Conservation (phyloP, 805 yeast species). For the Debaryomyces tyrocola region DNA sequence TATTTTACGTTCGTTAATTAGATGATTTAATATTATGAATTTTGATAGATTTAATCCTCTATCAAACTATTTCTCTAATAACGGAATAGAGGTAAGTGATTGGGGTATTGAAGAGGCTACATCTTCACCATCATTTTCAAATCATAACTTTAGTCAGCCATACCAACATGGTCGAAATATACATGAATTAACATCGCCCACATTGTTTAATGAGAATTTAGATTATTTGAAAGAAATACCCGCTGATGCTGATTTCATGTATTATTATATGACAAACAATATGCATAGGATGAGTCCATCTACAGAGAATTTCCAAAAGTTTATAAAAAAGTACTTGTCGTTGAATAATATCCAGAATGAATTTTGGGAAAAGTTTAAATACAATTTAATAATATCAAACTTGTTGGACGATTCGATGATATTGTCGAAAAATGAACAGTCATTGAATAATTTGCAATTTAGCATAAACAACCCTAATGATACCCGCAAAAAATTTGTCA, state of each 20-base stretch:
- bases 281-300: constrained; percentile 8
- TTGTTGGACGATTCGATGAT: constrained; percentile 41
- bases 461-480: constrained; percentile 8
- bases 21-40: constrained; percentile 18
- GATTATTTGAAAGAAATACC: not conserved
- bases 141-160: not conserved
- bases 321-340: constrained; percentile 28
- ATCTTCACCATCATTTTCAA: not conserved
- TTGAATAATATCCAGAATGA: constrained; percentile 13
- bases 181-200: constrained; percentile 4
- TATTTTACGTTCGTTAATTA: not conserved
- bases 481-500: constrained; percentile 1
- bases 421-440: constrained; percentile 43
- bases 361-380: constrained; percentile 44
- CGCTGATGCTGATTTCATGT: constrained; percentile 1
- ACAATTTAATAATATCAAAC: constrained; percentile 36
- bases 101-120: constrained; percentile 37
- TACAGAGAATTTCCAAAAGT: constrained; percentile 22
- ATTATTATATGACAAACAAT: constrained; percentile 7
- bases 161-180: constrained; percentile 2
- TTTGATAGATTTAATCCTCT: constrained; percentile 26
- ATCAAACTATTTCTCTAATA: constrained; percentile 20
- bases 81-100: constrained; percentile 23
- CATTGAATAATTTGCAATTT: constrained; percentile 17
- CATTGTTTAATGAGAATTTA: not conserved